These are phyloP conservation scores for Rhizopogon roseolus DNA, from an alignment of 768 basidiomycete species.

Conservation along the genomic window DNA sequence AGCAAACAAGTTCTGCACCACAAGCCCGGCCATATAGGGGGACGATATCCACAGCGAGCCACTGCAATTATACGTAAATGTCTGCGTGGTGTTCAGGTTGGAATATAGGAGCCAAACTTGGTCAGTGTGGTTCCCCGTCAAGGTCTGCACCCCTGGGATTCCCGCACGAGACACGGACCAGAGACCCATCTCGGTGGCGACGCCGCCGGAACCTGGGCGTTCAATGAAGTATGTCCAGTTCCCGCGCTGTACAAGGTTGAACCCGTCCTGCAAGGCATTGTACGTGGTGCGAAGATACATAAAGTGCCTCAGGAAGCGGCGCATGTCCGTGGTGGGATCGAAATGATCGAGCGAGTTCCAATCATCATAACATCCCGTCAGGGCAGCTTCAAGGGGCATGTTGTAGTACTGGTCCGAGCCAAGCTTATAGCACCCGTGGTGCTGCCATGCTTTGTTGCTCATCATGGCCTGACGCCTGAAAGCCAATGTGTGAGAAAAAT, in stretches of 20 bases:
- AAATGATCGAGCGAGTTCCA: slow-evolving; percentile 96
- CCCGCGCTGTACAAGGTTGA: slow-evolving; percentile 74
- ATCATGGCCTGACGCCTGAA: slow-evolving; percentile 89
- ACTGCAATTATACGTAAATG: slow-evolving; percentile 61
- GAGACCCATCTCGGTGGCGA: slow-evolving; percentile 80
- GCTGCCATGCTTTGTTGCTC: slow-evolving; percentile 80
- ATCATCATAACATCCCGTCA: slow-evolving; percentile 82
- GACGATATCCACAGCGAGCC: slow-evolving; percentile 68
- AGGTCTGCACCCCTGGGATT: slow-evolving; percentile 52
- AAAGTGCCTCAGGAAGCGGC: slow-evolving; percentile 72
- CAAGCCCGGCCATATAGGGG: slow-evolving; percentile 59
- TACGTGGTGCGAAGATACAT: slow-evolving; percentile 64
- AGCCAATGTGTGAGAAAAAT: background rate
- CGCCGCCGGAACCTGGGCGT: slow-evolving; percentile 81
- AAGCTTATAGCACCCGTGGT: slow-evolving; percentile 87
- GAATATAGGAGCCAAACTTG: slow-evolving; percentile 83
- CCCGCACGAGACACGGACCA: slow-evolving; percentile 76
- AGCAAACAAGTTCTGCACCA: slow-evolving; percentile 70
- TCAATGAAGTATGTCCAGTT: slow-evolving; percentile 81
- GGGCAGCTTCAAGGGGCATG: slow-evolving; percentile 75
- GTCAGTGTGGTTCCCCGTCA: slow-evolving; percentile 55
- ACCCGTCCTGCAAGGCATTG: slow-evolving; percentile 80
- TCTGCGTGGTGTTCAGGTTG: slow-evolving; percentile 74
- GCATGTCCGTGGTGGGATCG: slow-evolving; percentile 78
- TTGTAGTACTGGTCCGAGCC: slow-evolving; percentile 94